A percentile compares a stretch with the other conserved stretches of the same genome.
Conservation (phyloP, 108 stramenopile species). For the Cyclotella baltica region DNA sequence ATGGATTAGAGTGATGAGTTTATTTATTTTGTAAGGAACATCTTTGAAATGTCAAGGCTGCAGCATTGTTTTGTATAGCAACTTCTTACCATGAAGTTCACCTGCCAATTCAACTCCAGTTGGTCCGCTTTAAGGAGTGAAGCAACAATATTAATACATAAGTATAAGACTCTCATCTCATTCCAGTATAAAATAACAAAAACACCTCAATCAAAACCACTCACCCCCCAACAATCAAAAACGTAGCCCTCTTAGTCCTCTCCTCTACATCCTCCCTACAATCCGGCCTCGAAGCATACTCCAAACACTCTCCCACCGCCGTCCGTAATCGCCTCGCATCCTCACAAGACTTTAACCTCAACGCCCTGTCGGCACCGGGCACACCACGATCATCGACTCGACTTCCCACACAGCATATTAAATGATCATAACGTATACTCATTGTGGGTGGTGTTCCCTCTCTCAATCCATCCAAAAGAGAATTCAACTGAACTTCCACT, state of each 20-base stretch:
- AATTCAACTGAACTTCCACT: constrained; percentile 53
- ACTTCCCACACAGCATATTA: constrained; percentile 67
- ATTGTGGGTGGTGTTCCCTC: constrained; percentile 43
- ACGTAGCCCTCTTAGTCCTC: constrained; percentile 49
- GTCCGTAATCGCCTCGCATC: constrained; percentile 59
- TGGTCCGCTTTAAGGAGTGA: constrained; percentile 52
- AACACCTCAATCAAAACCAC: neutral
- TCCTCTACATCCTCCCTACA: constrained; percentile 38
- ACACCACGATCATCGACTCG: constrained; percentile 45
- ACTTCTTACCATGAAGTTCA: constrained; percentile 45
- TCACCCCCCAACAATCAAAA: constrained; percentile 65
- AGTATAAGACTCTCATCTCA: too few species aligned
- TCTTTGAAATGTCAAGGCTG: neutral
- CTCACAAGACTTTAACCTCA: constrained; percentile 56
- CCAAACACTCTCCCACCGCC: constrained; percentile 60
- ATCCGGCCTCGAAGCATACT: constrained; percentile 68
- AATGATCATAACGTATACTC: constrained; percentile 57
- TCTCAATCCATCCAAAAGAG: constrained; percentile 27
- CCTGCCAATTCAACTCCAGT: constrained; percentile 76
- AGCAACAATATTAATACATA: neutral
- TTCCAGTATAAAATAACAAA: neutral
- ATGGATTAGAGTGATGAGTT: too few species aligned
- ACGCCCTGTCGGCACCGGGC: constrained; percentile 53
- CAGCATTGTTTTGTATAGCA: neutral
- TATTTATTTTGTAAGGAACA: neutral